Conservation (phyloP, 306 rosid species). For the Rubus parviflorus region DNA sequence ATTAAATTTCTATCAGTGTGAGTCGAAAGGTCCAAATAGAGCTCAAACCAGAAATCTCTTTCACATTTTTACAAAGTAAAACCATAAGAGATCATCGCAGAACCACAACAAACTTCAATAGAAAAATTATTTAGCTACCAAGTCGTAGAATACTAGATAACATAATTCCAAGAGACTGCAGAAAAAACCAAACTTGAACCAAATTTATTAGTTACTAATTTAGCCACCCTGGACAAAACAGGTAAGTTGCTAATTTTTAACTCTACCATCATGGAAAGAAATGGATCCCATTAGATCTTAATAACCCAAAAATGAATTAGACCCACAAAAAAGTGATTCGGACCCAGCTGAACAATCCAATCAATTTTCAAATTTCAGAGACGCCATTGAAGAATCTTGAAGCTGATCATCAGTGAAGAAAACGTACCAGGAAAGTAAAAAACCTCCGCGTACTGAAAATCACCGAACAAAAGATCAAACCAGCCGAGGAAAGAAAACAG, state of each 20-base stretch:
- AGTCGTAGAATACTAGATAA: neutral
- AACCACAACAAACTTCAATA: neutral
- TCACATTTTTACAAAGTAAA: neutral
- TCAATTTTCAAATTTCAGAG: neutral
- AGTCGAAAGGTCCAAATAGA: too few relatives aligned
- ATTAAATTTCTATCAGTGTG: too few relatives aligned
- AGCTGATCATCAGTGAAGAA: neutral
- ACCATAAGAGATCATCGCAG: neutral
- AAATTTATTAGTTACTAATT: neutral
- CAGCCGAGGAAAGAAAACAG: neutral
- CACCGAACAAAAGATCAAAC: neutral
- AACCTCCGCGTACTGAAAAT: neutral
- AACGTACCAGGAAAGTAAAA: conserved; percentile 2
- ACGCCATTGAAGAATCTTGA: neutral
- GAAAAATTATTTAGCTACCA: too few relatives aligned
- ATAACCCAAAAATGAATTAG: neutral
- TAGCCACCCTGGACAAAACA: neutral
- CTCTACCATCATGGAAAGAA: neutral
- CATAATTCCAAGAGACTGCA: neutral
- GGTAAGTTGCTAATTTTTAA: neutral
- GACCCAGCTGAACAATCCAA: neutral
- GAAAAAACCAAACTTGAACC: neutral
- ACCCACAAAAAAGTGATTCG: neutral
- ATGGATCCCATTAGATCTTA: conserved; percentile 16
- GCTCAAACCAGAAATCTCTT: too few relatives aligned